Evolutionary conservation across 1,284 basidiomycete species (phyloP), one percentile per base, ranked within the genome.

Genomic region (Rhodotorula sp.): DNA sequence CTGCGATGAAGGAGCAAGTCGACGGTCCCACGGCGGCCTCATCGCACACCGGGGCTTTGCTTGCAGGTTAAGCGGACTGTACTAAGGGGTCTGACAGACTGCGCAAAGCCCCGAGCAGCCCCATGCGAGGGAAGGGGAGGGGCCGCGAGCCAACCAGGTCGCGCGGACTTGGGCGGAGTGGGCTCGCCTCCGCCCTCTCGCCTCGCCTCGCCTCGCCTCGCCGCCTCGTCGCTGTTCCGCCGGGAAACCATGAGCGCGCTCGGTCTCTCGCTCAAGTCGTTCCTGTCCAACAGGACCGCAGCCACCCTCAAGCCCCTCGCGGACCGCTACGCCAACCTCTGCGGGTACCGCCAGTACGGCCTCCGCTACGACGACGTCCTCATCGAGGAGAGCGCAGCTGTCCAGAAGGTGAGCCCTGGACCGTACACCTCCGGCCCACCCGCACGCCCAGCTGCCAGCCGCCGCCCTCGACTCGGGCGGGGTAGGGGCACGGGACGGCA

Each of bases 321-420:
- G 22, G 86, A 87, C 79, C 91, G 90, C 85, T 98, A 97, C 82
- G 90, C 90, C 78, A 83, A 90, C 81, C 83, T 89, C 66, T 84
- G 90, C 56, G 94, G 95, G 57, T 92, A 96, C 86, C 88, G 95
- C 79, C 87, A 90, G 82, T 86, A 92, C 82, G 96, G 96, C 78
- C 88, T 97, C 82, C 89, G 88, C 81, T 97, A 97, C 83, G 96
- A 99, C 82, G 96, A 99, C 86, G 87, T 99, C 79, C 84, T 98
- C 76, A 85, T 91, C 71, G 94, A 97, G 84, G 96, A 98, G 84
- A 87, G 89, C 72, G 84, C 85, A 32, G 87, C 89, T 75, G 91
- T 97, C 48, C 90, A 97, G 83, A 89, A 91, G 86, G 95, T 94
- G 80, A 60, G 82, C 78, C 37, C 41, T 36, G n/a, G n/a, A n/a